phyloP scores from a whole-genome alignment of 495 filamentous ascomycete genomes.

The Pseudotulostoma volvatum region DNA sequence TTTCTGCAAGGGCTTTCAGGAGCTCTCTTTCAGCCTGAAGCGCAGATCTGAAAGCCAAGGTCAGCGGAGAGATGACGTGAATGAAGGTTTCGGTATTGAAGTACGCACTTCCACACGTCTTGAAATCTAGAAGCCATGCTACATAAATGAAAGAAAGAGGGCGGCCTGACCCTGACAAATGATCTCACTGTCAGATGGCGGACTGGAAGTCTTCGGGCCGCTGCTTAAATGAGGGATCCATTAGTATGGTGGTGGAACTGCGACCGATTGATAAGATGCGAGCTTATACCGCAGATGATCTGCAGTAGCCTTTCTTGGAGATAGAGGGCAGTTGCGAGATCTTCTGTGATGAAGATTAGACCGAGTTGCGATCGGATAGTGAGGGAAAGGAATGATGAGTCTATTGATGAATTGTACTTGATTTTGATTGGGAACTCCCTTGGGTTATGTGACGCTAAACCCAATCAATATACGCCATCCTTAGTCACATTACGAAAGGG shows the following conservation, averaged over 20 bases:
- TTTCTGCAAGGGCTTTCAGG: slow-evolving; percentile 31
- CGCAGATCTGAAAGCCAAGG: slow-evolving; percentile 22
- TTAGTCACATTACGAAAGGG: too few relatives aligned
- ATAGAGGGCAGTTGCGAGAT: too few relatives aligned
- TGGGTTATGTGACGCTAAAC: too few relatives aligned
- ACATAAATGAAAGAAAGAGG: slow-evolving; percentile 8
- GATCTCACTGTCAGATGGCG: slow-evolving; percentile 38
- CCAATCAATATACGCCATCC: too few relatives aligned
- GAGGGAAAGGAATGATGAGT: too few relatives aligned
- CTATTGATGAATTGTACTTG: too few relatives aligned
- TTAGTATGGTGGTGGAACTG: slow-evolving; percentile 13
- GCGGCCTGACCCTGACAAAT: slow-evolving; percentile 33
- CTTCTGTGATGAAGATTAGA: too few relatives aligned
- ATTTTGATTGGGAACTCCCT: too few relatives aligned
- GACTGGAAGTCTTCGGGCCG: slow-evolving; percentile 26
- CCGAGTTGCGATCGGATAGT: too few relatives aligned
- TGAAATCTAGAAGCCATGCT: slow-evolving; percentile 35
- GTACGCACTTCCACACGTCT: slow-evolving; percentile 36
- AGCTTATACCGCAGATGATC: too few relatives aligned
- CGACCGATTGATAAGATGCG: too few relatives aligned
- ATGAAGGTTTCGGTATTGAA: slow-evolving; percentile 3
- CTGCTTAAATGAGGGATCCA: slow-evolving; percentile 26
- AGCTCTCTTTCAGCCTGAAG: slow-evolving; percentile 32
- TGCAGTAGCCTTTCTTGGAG: too few relatives aligned
- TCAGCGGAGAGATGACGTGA: slow-evolving; percentile 8